Evolutionary conservation across 2,329 filamentous ascomycete genomes (phyloP), one percentile per base, ranked within the genome.

Genomic region (Aspergillus pseudotamarii): DNA sequence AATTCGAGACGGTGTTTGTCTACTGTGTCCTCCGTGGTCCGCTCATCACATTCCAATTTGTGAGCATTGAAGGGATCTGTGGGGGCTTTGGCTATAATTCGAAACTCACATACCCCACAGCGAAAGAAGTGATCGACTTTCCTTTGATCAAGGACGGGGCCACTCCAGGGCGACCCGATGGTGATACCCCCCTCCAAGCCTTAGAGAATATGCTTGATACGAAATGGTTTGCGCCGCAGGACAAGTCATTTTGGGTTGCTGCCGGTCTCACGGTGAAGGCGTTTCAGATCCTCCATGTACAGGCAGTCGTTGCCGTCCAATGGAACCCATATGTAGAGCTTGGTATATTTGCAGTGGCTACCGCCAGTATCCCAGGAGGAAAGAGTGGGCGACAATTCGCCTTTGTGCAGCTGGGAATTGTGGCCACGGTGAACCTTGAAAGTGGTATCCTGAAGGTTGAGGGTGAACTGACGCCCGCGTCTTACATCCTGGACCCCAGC

Each of bases 71-170:
- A 0, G 78, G 76, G 0, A 56, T 83, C 2, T 69, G 64, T 0
- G 72, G 71, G 28, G 81, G 80, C 0, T 80, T 83, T 54, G 81
- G 81, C 0, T 80, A 78, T 65, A 82, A 83, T 46, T 71, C 64
- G 6, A 61, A 58, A 2, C 56, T 83, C 0, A 66, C 66, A 2
- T 34, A 74, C 0, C 81, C 81, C 6, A 66, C 68, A 1, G 59
- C 72, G 4, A 54, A 63, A 9, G 45, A 74, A 2, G 59, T 81
- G 1, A 5, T 48, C 0, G 16, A 61, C 3, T 80, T 79, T 62
- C 78, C 79, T 0, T 71, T 81, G 23, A 38, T 60, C n/a, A 28
- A 5, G 3, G 16, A 14, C 46, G 19, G 43, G 6, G 11, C 1
- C 14, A n/a, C 43, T 5, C 6, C 3, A 14, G 19, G 21, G 14